Percentiles rank a stretch among this genome's conserved stretches.
Conservation (phyloP, 139 green algal species). For the Marvania coccoides region DNA sequence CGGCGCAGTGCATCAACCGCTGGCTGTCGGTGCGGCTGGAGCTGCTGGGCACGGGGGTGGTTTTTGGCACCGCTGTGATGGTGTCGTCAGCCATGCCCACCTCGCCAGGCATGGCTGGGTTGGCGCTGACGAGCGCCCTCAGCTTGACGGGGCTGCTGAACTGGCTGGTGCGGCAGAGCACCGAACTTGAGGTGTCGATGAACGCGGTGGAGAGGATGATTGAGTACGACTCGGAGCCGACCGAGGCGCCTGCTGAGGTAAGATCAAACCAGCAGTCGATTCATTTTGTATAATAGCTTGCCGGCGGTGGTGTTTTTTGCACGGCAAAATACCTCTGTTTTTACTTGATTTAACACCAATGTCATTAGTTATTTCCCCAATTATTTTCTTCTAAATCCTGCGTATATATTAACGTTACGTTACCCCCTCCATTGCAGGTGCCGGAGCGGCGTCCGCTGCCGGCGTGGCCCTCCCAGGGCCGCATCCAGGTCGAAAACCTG, state of each 20-base stretch:
- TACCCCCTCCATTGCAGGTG: no score
- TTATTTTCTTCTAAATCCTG: background rate
- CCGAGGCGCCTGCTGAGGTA: slow-evolving; percentile 26
- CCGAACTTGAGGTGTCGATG: slow-evolving; percentile 50
- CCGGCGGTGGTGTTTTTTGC: no score
- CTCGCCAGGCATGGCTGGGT: slow-evolving; percentile 71
- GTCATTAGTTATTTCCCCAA: background rate
- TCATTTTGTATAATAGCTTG: no score
- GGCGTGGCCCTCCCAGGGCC: slow-evolving; percentile 36
- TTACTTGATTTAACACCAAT: background rate
- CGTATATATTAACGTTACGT: background rate
- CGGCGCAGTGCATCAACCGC: slow-evolving; percentile 70
- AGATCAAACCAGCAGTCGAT: no score
- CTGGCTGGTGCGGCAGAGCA: slow-evolving; percentile 70
- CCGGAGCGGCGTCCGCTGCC: slow-evolving; percentile 16
- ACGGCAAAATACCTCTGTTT: no score
- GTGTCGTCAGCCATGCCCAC: slow-evolving; percentile 51
- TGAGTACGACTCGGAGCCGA: slow-evolving; percentile 58
- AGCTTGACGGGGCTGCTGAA: slow-evolving; percentile 79
- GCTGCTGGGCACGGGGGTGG: slow-evolving; percentile 69
- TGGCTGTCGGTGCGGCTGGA: slow-evolving; percentile 92
- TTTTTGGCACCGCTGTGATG: slow-evolving; percentile 40
- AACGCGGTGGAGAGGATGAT: slow-evolving; percentile 88
- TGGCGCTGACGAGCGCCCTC: slow-evolving; percentile 83
- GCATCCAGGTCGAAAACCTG: slow-evolving; percentile 50